phyloP scores from a whole-genome alignment of 2,329 filamentous ascomycete genomes.

The Fusarium sp. region DNA sequence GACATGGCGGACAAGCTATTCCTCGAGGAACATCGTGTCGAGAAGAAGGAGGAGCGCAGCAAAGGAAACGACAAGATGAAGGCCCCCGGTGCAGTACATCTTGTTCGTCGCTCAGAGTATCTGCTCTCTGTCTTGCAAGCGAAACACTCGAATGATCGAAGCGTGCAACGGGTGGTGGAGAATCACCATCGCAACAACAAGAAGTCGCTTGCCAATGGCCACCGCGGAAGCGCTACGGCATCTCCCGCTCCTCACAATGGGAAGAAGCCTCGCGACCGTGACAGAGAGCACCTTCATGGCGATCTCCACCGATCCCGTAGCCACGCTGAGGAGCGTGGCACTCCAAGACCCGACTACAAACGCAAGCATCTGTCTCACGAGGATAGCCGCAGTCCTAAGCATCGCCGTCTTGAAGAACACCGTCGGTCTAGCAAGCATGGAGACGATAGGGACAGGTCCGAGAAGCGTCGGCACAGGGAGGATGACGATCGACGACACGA shows the following conservation, averaged over 20 bases:
- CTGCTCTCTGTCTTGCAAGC: slow-evolving; percentile 92
- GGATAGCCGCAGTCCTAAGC: slow-evolving; percentile 57
- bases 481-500: slow-evolving; percentile 40
- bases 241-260: slow-evolving; percentile 71
- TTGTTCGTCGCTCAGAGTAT: slow-evolving; percentile 94
- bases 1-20: slow-evolving; percentile 92
- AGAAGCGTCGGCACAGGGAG: slow-evolving; percentile 42
- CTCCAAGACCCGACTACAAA: slow-evolving; percentile 66
- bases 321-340: slow-evolving; percentile 62
- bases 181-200: slow-evolving; percentile 97
- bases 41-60: slow-evolving; percentile 92
- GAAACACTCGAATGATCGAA: slow-evolving; percentile 80
- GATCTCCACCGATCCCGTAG: slow-evolving; percentile 64
- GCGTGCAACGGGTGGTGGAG: slow-evolving; percentile 82
- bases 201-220: slow-evolving; percentile 71
- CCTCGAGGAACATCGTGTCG: slow-evolving; percentile 96
- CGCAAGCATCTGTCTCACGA: slow-evolving; percentile 67
- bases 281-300: slow-evolving; percentile 58
- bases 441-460: slow-evolving; percentile 52
- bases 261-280: slow-evolving; percentile 60
- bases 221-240: slow-evolving; percentile 73
- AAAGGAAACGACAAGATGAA: slow-evolving; percentile 83
- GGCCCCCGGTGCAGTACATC: slow-evolving; percentile 95
- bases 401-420: slow-evolving; percentile 55
- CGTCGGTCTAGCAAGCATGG: slow-evolving; percentile 53